A percentile compares a stretch with the other conserved stretches of the same genome.
Conservation (phyloP, 2,329 filamentous ascomycete genomes). For the Phialophora chinensis region DNA sequence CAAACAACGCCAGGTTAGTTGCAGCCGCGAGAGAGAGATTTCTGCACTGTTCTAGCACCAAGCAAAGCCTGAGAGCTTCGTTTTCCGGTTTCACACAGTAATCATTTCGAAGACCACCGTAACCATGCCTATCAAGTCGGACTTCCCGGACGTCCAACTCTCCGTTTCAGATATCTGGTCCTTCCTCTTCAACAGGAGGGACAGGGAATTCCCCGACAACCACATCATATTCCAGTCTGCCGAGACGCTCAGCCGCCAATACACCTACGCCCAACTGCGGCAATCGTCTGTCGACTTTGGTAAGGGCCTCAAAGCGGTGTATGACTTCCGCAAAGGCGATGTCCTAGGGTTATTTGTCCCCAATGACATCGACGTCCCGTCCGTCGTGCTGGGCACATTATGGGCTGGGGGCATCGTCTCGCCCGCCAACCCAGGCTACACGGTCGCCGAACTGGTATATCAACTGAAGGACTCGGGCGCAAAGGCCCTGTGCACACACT, state of each 20-base stretch:
- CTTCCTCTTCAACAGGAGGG: slow-evolving; percentile 74
- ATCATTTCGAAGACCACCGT: neutral
- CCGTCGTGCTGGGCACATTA: slow-evolving; percentile 75
- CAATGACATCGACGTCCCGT: slow-evolving; percentile 82
- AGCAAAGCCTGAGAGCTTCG: neutral
- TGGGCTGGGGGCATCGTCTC: slow-evolving; percentile 84
- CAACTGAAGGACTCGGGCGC: slow-evolving; percentile 81
- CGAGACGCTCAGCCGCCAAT: slow-evolving; percentile 66
- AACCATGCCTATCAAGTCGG: slow-evolving; percentile 74
- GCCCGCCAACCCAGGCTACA: slow-evolving; percentile 90
- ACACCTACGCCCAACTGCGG: slow-evolving; percentile 74
- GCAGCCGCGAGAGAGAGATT: too few relatives aligned
- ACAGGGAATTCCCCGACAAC: slow-evolving; percentile 70
- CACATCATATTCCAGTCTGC: slow-evolving; percentile 82
- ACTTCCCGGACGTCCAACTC: slow-evolving; percentile 68
- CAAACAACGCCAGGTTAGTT: neutral
- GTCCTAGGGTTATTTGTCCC: slow-evolving; percentile 82
- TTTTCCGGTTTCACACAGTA: neutral
- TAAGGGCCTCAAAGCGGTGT: slow-evolving; percentile 73
- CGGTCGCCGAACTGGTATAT: slow-evolving; percentile 78
- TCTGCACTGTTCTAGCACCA: neutral
- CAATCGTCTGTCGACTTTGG: slow-evolving; percentile 75
- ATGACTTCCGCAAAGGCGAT: slow-evolving; percentile 82
- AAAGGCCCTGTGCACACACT: slow-evolving; percentile 76
- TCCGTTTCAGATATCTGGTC: slow-evolving; percentile 78